These are phyloP conservation scores for Hansenula sp. DNA, from an alignment of 1,139 yeast species.

Conservation along the genomic window DNA sequence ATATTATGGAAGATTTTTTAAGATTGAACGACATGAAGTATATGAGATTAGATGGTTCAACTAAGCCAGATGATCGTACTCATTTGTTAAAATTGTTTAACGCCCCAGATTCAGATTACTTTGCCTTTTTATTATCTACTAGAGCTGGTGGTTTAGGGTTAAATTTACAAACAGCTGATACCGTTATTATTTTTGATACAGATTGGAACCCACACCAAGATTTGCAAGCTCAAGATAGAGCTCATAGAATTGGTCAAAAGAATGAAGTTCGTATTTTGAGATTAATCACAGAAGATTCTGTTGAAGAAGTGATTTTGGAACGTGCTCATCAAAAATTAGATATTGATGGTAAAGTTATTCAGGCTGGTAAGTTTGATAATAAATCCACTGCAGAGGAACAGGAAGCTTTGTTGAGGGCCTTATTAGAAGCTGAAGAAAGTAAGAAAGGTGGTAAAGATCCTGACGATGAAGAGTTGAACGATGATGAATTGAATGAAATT, in stretches of 20 bases:
- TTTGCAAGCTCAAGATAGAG: conserved; percentile 88
- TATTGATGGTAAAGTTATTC: conserved; percentile 85
- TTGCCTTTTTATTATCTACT: conserved; percentile 74
- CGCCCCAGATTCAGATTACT: conserved; percentile 67
- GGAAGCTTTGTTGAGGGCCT: conserved; percentile 66
- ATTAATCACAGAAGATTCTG: conserved; percentile 76
- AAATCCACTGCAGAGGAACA: conserved; percentile 81
- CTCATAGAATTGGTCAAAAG: conserved; percentile 87
- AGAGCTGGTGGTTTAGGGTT: conserved; percentile 91
- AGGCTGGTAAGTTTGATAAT: conserved; percentile 83
- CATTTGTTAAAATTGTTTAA: conserved; percentile 63
- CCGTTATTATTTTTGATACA: conserved; percentile 81
- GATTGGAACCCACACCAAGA: conserved; percentile 95
- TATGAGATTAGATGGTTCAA: conserved; percentile 76
- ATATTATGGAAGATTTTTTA: conserved; percentile 82
- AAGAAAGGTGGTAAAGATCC: conserved; percentile 46
- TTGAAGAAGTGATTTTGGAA: conserved; percentile 78
- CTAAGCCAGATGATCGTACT: conserved; percentile 82
- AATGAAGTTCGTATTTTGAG: conserved; percentile 79
- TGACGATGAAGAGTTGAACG: conserved; percentile 54
- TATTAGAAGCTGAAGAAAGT: conserved; percentile 68
- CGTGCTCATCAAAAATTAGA: conserved; percentile 80
- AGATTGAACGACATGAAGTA: conserved; percentile 61
- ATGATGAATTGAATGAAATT: conserved; percentile 67
- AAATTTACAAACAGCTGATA: conserved; percentile 83